Evolutionary conservation across 2,329 filamentous ascomycete genomes (phyloP), one percentile per base, ranked within the genome.

Genomic region (Chaetomiaceae sp.): DNA sequence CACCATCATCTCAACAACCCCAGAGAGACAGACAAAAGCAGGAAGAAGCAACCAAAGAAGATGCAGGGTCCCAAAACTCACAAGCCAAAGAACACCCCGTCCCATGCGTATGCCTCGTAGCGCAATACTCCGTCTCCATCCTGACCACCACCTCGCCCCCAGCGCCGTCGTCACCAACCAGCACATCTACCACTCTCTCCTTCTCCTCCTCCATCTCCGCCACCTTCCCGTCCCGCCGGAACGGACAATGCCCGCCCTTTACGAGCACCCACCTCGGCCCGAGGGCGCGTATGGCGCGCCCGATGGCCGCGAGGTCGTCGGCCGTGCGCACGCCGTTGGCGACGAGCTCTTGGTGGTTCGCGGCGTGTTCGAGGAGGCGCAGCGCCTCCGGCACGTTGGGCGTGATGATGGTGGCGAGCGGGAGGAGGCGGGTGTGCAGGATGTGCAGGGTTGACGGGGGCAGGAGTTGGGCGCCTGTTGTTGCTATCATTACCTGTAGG

Each of bases 11-110:
- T n/a, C n/a, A n/a, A n/a, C n/a, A n/a, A n/a, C n/a, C n/a, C n/a
- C n/a, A n/a, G n/a, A n/a, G n/a, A n/a, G n/a, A n/a, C n/a, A n/a
- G n/a, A n/a, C n/a, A n/a, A n/a, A n/a, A 27, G n/a, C 20, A 23
- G 20, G n/a, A 4, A 17, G 1, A 37, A 14, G 16, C 14, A 31
- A 4, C 17, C 31, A 33, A 20, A 13, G 4, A 4, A 13, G 23
- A 40, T 10, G 30, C 33, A n/a, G 12, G n/a, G n/a, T n/a, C n/a
- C n/a, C n/a, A 31, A 44, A 25, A 74, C 83, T 72, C 68, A 87
- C 85, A 96, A 35, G 93, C 93, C 53, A 97, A 77, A 9, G 90
- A 95, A 65, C 93, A 99, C 4, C 93, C 93, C 0, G 93, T 97
- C 1, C 93, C 93, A 63, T 99, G 93, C 0, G 92, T 97, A 63